A percentile compares a stretch with the other conserved stretches of the same genome.
These are phyloP conservation scores for Pyrenophora graminea DNA, from an alignment of 2,329 filamentous ascomycete species.

Conservation along the genomic window DNA sequence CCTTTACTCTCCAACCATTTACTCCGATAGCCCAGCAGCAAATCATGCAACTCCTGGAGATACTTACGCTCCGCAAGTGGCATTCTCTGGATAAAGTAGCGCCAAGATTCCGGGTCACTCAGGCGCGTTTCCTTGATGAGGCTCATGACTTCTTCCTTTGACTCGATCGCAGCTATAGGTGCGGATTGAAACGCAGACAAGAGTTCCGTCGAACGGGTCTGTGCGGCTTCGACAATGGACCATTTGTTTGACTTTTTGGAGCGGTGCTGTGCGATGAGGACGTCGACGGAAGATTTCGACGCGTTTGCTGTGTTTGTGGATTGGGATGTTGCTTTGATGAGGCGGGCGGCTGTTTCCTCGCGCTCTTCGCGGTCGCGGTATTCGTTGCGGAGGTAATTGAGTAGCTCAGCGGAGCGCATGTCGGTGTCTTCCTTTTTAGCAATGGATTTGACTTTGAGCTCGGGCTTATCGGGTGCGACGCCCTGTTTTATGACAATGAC, in stretches of 20 bases:
- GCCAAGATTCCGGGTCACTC: slow-evolving; percentile 83
- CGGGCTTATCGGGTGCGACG: slow-evolving; percentile 57
- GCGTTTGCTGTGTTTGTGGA: slow-evolving; percentile 18
- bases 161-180: slow-evolving; percentile 86
- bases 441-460: slow-evolving; percentile 77
- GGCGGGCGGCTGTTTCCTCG: slow-evolving; percentile 52
- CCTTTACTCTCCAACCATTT: slow-evolving; percentile 56
- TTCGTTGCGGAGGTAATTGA: slow-evolving; percentile 80
- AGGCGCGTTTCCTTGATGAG: slow-evolving; percentile 74
- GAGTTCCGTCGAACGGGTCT: slow-evolving; percentile 61
- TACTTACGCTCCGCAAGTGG: slow-evolving; percentile 80
- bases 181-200: slow-evolving; percentile 74
- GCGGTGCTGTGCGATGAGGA: slow-evolving; percentile 80
- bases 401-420: slow-evolving; percentile 70
- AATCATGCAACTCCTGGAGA: slow-evolving; percentile 77
- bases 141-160: slow-evolving; percentile 80
- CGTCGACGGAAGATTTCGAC: slow-evolving; percentile 71
- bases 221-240: slow-evolving; percentile 80
- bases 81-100: slow-evolving; percentile 75
- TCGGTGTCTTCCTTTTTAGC: slow-evolving; percentile 77
- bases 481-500: slow-evolving; percentile 85
- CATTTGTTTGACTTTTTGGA: slow-evolving; percentile 91
- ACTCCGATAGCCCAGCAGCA: slow-evolving; percentile 67
- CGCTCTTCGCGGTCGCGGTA: slow-evolving; percentile 76
- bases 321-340: slow-evolving; percentile 25